phyloP scores from a whole-genome alignment of 2,329 filamentous ascomycete species.

The Pseudocercospora pini-densiflorae region DNA sequence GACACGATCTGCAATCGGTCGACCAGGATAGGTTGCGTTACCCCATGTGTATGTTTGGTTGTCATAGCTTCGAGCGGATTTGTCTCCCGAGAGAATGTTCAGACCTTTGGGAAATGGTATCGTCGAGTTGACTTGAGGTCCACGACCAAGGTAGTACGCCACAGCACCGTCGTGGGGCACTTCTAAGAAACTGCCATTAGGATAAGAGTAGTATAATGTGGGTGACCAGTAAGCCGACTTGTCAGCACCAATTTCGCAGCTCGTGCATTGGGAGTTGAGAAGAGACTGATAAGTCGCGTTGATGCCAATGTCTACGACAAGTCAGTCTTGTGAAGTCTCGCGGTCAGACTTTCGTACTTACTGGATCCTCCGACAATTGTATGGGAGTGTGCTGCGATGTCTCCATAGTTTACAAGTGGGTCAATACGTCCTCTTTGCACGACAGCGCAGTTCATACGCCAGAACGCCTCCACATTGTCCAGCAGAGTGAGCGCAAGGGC shows the following conservation, averaged over 20 bases:
- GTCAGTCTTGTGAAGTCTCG: neutral
- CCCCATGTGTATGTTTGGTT: slow-evolving; percentile 43
- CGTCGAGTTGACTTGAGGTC: slow-evolving; percentile 62
- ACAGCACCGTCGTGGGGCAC: slow-evolving; percentile 68
- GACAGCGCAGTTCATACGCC: slow-evolving; percentile 41
- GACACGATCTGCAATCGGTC: slow-evolving; percentile 58
- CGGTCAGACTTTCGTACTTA: slow-evolving; percentile 21
- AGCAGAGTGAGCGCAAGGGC: slow-evolving; percentile 23
- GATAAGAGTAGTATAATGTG: slow-evolving; percentile 40
- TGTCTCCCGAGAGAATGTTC: slow-evolving; percentile 71
- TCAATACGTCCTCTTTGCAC: slow-evolving; percentile 44
- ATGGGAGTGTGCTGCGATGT: slow-evolving; percentile 40
- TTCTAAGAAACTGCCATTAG: slow-evolving; percentile 42
- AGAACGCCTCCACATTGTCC: slow-evolving; percentile 39
- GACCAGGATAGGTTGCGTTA: slow-evolving; percentile 38
- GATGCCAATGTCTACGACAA: slow-evolving; percentile 59
- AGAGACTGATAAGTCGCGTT: slow-evolving; percentile 66
- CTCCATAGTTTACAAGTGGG: slow-evolving; percentile 41
- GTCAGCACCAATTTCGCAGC: slow-evolving; percentile 41
- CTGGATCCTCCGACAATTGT: slow-evolving; percentile 41
- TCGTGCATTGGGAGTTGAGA: slow-evolving; percentile 59
- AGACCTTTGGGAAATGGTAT: slow-evolving; percentile 70
- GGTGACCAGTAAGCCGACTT: slow-evolving; percentile 47
- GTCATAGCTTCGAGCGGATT: slow-evolving; percentile 56
- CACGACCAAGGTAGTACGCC: slow-evolving; percentile 68